Evolutionary conservation across 257 asterid species (phyloP).

Genomic region (Primulina eburnea): DNA sequence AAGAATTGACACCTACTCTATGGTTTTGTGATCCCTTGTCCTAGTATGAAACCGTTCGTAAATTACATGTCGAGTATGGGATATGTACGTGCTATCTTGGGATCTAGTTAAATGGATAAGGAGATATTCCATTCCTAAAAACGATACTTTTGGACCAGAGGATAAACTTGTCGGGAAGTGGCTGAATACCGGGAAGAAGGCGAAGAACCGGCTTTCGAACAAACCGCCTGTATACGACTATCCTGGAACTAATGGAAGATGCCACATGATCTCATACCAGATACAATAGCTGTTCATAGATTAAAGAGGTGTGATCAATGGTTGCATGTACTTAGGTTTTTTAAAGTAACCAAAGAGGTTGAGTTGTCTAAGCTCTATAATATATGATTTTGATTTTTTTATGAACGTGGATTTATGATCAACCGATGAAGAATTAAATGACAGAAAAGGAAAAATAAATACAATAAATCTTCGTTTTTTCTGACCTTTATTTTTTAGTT

Average conservation of each 20-base stretch:
- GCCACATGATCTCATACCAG: slow-evolving; percentile 68
- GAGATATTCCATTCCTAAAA: slow-evolving; percentile 38
- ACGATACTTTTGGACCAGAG: slow-evolving; percentile 58
- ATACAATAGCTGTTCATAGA: slow-evolving; percentile 67
- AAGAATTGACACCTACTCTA: slow-evolving; percentile 57
- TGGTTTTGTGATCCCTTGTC: slow-evolving; percentile 77
- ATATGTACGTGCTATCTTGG: slow-evolving; percentile 65
- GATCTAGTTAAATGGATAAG: slow-evolving; percentile 74
- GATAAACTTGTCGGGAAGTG: slow-evolving; percentile 74
- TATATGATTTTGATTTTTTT: slow-evolving; percentile 22
- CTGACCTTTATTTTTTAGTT: not conserved
- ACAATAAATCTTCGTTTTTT: not conserved
- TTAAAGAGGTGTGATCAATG: slow-evolving; percentile 76
- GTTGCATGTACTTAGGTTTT: slow-evolving; percentile 53
- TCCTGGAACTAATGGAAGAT: slow-evolving; percentile 75
- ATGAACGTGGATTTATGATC: not conserved
- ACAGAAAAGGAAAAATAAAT: not conserved
- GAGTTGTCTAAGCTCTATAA: slow-evolving; percentile 37
- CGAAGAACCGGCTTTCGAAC: slow-evolving; percentile 55
- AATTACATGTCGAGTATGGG: slow-evolving; percentile 91
- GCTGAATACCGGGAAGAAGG: slow-evolving; percentile 59
- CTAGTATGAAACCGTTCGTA: slow-evolving; percentile 67
- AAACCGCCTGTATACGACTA: slow-evolving; percentile 81
- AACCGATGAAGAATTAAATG: not conserved
- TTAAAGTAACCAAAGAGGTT: slow-evolving; percentile 58